phyloP scores from a whole-genome alignment of 2,329 filamentous ascomycete genomes.

The Geosmithia flava region DNA sequence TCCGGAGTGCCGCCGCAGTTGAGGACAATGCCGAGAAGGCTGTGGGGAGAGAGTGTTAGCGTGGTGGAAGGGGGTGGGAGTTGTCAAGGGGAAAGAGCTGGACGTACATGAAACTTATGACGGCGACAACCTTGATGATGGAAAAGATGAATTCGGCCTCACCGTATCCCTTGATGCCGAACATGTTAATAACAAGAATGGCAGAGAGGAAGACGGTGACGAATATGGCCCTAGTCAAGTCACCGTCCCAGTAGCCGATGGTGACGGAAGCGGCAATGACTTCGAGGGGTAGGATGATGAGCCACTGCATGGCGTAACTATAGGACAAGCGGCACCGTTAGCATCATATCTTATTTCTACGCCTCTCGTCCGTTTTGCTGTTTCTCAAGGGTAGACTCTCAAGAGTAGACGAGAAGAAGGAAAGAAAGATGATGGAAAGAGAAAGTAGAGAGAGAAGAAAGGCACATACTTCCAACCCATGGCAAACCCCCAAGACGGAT shows the following conservation, averaged over 20 bases:
- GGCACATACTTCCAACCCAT: conserved; percentile 82
- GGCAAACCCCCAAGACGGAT: conserved; percentile 88
- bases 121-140: conserved; percentile 72
- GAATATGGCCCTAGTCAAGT: conserved; percentile 58
- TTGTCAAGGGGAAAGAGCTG: conserved; percentile 3
- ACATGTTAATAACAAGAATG: conserved; percentile 75
- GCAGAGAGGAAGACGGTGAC: conserved; percentile 68
- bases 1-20: conserved; percentile 69
- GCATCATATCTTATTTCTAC: background rate
- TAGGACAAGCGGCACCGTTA: background rate
- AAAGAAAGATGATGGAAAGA: too few species aligned
- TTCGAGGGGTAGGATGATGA: conserved; percentile 71
- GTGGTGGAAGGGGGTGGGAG: background rate
- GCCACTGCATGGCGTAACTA: conserved; percentile 80
- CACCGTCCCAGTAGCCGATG: conserved; percentile 64
- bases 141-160: conserved; percentile 85
- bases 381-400: too few species aligned
- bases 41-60: conserved; percentile 18
- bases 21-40: conserved; percentile 73
- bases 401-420: too few species aligned
- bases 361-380: too few species aligned
- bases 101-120: conserved; percentile 76
- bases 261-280: conserved; percentile 81
- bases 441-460: background rate
- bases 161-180: conserved; percentile 79